Conservation (phyloP, 495 filamentous ascomycete genomes). For the Clohesyomyces aquaticus region DNA sequence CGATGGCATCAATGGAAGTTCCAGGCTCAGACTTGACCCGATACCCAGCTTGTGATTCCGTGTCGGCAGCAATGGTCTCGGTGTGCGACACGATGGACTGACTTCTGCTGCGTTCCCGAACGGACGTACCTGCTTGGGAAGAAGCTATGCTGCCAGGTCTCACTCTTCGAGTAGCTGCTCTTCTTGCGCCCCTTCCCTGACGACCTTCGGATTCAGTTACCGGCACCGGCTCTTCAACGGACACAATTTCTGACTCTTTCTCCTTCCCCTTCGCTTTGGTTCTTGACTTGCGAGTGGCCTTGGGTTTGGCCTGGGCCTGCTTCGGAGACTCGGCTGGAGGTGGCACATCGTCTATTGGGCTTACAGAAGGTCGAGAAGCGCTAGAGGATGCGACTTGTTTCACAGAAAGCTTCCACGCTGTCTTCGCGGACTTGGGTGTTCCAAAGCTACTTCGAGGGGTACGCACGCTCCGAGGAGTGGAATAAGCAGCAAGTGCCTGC, state of each 20-base stretch:
- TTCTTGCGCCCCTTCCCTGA: slow-evolving; percentile 20
- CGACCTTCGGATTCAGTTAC: slow-evolving; percentile 33
- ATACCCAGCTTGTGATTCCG: slow-evolving; percentile 48
- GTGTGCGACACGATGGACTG: slow-evolving; percentile 62
- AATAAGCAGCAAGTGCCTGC: slow-evolving; percentile 10
- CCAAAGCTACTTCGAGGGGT: slow-evolving; percentile 15
- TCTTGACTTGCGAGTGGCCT: slow-evolving; percentile 14
- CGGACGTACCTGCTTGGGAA: slow-evolving; percentile 47
- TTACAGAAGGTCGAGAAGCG: slow-evolving; percentile 4
- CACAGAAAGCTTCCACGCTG: slow-evolving; percentile 27
- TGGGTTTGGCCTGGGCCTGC: slow-evolving; percentile 18
- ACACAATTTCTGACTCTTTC: slow-evolving; percentile 11
- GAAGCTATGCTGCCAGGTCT: slow-evolving; percentile 60
- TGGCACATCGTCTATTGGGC: slow-evolving; percentile 23
- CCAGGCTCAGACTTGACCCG: slow-evolving; percentile 70
- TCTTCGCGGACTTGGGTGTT: slow-evolving; percentile 31
- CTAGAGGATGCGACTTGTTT: slow-evolving; percentile 1
- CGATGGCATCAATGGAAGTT: slow-evolving; percentile 56
- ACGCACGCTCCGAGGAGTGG: slow-evolving; percentile 27
- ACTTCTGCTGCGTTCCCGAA: slow-evolving; percentile 55
- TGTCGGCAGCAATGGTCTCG: slow-evolving; percentile 57
- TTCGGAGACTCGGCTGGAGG: slow-evolving; percentile 4
- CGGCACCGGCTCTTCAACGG: slow-evolving; percentile 18
- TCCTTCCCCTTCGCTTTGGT: slow-evolving; percentile 28
- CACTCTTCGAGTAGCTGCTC: slow-evolving; percentile 27